A percentile compares a stretch with the other conserved stretches of the same genome.
Evolutionary conservation across 305 asterid species (phyloP).

Genomic region (Fraxinus xanthoxyloides): DNA sequence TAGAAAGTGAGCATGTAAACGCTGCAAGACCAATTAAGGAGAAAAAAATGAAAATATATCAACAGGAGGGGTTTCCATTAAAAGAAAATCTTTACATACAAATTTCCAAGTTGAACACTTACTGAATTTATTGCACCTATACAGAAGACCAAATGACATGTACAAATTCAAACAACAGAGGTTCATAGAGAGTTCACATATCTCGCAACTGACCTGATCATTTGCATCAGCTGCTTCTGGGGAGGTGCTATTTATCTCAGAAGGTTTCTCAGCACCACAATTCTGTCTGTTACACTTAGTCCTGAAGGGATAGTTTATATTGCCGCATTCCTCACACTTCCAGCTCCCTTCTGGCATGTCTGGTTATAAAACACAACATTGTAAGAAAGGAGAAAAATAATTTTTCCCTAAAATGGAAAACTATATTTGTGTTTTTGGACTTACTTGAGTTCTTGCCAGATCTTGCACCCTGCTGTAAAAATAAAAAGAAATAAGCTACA

Average conservation of each 20-base stretch:
- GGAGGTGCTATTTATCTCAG: constrained; percentile 53
- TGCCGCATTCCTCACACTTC: constrained; percentile 94
- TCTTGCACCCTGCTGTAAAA: constrained; percentile 50
- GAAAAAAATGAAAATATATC: not conserved
- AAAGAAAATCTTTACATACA: constrained; percentile 14
- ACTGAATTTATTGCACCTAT: constrained; percentile 28
- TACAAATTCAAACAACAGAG: constrained; percentile 20
- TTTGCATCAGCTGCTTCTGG: constrained; percentile 57
- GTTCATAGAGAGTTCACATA: constrained; percentile 30
- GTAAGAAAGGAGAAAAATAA: constrained; percentile 5
- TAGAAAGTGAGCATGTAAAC: constrained; percentile 23
- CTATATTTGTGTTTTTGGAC: constrained; percentile 23
- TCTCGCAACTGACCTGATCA: constrained; percentile 77
- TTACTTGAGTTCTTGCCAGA: constrained; percentile 61
- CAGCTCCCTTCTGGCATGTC: constrained; percentile 95
- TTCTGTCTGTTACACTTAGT: constrained; percentile 92
- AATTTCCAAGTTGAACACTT: constrained; percentile 17
- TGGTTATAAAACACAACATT: constrained; percentile 40
- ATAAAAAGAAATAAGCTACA: constrained; percentile 1
- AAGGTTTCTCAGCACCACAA: constrained; percentile 88
- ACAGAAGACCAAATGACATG: constrained; percentile 24
- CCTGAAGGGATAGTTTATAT: constrained; percentile 85
- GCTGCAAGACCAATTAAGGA: constrained; percentile 16
- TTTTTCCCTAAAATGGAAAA: not conserved
- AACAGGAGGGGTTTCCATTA: not conserved